These are phyloP conservation scores for Gynochthodes officinalis DNA, from an alignment of 257 asterid genomes.

Conservation along the genomic window DNA sequence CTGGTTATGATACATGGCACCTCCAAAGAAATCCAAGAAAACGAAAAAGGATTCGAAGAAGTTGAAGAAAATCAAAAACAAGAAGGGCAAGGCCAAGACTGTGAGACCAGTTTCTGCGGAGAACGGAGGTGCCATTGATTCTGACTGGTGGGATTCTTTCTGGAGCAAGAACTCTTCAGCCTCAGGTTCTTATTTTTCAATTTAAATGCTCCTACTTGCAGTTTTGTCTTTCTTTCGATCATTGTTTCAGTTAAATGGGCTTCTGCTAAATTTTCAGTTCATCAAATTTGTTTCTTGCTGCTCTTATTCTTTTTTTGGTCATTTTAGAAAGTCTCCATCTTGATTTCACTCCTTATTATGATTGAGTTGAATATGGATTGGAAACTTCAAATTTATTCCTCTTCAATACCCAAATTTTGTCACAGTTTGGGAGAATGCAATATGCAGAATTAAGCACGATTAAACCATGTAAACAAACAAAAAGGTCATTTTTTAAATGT, in stretches of 20 bases:
- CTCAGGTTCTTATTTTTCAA: constrained; percentile 37
- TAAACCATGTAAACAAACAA: neutral
- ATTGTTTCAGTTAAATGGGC: neutral
- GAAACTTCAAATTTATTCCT: neutral
- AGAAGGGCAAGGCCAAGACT: constrained; percentile 27
- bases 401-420: neutral
- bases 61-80: constrained; percentile 53
- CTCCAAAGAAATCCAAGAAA: constrained; percentile 57
- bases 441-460: neutral
- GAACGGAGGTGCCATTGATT: constrained; percentile 54
- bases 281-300: neutral
- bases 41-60: constrained; percentile 54
- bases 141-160: constrained; percentile 92
- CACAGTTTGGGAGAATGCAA: constrained; percentile 3
- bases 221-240: neutral
- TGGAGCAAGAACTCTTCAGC: constrained; percentile 64
- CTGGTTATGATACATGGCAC: constrained; percentile 47
- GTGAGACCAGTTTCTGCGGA: constrained; percentile 36
- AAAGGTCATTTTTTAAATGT: neutral
- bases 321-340: neutral
- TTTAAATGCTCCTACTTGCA: neutral
- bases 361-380: neutral
- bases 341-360: neutral
- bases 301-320: too few species aligned
- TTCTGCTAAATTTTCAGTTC: neutral